Evolutionary conservation across 768 basidiomycete species (phyloP).

Genomic region (Phlebiopsis flavidoalba): DNA sequence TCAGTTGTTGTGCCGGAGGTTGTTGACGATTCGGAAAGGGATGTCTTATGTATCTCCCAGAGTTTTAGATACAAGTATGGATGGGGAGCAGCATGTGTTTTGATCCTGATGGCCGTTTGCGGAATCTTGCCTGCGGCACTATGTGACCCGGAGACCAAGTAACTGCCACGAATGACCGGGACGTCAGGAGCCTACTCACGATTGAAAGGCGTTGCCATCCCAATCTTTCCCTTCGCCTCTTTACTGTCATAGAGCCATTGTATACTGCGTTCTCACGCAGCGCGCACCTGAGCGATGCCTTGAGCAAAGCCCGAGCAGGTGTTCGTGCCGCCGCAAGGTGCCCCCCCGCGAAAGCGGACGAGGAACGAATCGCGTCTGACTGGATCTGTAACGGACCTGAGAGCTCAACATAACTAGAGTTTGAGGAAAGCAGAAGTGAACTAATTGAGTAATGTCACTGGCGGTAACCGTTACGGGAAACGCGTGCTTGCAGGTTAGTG

Average conservation of each 20-base stretch:
- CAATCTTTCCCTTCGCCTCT: constrained; percentile 35
- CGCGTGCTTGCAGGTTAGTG: neutral
- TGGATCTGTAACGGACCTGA: neutral
- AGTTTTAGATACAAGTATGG: constrained; percentile 33
- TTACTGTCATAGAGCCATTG: constrained; percentile 36
- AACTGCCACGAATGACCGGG: neutral
- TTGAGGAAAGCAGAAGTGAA: too few species aligned
- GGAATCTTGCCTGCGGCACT: neutral
- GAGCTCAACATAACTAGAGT: constrained; percentile 4
- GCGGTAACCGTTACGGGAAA: neutral
- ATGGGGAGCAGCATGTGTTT: constrained; percentile 18
- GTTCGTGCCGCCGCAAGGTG: constrained; percentile 34
- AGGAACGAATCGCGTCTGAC: neutral
- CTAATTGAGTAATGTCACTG: neutral
- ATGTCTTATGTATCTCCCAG: constrained; percentile 73
- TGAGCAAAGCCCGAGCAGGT: constrained; percentile 43
- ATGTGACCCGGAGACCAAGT: neutral
- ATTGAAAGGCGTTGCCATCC: constrained; percentile 31
- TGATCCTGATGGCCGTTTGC: constrained; percentile 9
- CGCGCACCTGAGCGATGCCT: constrained; percentile 27
- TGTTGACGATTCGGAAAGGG: constrained; percentile 62
- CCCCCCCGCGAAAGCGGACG: constrained; percentile 1
- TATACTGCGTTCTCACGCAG: constrained; percentile 47
- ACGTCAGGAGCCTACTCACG: constrained; percentile 22
- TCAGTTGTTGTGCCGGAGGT: constrained; percentile 18